phyloP scores from a whole-genome alignment of 148 eudicot species.

The Persicaria maculosa region DNA sequence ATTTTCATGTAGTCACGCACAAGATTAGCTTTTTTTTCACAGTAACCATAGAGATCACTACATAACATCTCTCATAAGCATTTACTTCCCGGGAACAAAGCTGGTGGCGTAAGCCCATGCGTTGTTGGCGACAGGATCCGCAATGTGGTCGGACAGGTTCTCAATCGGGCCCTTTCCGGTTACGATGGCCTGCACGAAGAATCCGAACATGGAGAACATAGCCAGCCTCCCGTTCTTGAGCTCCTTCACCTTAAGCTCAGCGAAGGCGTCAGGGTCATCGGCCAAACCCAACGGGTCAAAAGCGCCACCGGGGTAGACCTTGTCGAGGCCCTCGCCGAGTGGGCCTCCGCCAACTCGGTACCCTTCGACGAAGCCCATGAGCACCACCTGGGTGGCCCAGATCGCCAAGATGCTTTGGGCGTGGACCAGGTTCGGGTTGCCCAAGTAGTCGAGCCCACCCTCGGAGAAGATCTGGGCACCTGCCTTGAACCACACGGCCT shows the following conservation, averaged over 20 bases:
- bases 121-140: slow-evolving; percentile 51
- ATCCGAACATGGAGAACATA: slow-evolving; percentile 62
- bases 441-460: slow-evolving; percentile 56
- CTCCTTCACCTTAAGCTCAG: slow-evolving; percentile 57
- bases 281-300: slow-evolving; percentile 59
- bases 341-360: slow-evolving; percentile 65
- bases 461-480: slow-evolving; percentile 56
- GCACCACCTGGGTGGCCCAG: slow-evolving; percentile 48
- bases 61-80: no score
- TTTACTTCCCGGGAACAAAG: slow-evolving; percentile 49
- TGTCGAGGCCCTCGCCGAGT: slow-evolving; percentile 53
- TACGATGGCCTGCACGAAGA: slow-evolving; percentile 61
- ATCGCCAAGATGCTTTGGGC: slow-evolving; percentile 63
- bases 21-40: not conserved
- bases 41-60: not conserved
- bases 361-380: slow-evolving; percentile 54
- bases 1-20: no score
- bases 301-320: slow-evolving; percentile 50
- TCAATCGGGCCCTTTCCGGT: slow-evolving; percentile 60
- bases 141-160: slow-evolving; percentile 47
- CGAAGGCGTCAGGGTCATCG: slow-evolving; percentile 55
- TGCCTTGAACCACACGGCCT: slow-evolving; percentile 63
- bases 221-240: slow-evolving; percentile 57
- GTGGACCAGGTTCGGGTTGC: slow-evolving; percentile 53
- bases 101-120: slow-evolving; percentile 60